phyloP scores from a whole-genome alignment of 2,329 filamentous ascomycete species.

The Colletotrichum sp. region DNA sequence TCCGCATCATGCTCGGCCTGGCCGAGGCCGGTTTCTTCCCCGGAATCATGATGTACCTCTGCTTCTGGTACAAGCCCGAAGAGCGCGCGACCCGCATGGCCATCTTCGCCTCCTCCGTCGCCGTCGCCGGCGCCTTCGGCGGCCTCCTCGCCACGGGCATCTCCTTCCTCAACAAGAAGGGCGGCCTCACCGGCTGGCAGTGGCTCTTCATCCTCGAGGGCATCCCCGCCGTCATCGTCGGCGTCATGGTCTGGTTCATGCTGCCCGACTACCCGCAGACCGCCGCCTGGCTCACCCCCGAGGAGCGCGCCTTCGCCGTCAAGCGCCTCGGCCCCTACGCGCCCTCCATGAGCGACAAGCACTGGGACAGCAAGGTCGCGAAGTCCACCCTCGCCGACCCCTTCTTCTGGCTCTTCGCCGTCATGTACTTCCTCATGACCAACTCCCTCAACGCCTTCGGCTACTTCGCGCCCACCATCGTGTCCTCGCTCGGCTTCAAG shows the following conservation, averaged over 20 bases:
- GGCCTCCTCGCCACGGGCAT: conserved; percentile 61
- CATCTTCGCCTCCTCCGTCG: conserved; percentile 63
- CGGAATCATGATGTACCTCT: conserved; percentile 61
- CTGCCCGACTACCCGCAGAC: conserved; percentile 39
- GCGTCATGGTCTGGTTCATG: conserved; percentile 34
- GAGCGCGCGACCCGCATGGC: conserved; percentile 64
- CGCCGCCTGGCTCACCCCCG: conserved; percentile 33
- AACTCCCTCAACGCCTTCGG: conserved; percentile 39
- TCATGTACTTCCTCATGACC: conserved; percentile 34
- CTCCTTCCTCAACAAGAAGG: conserved; percentile 48
- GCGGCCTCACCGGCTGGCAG: conserved; percentile 59
- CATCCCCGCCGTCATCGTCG: conserved; percentile 32
- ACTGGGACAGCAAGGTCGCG: conserved; percentile 35
- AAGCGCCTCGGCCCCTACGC: conserved; percentile 38
- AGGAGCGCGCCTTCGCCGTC: conserved; percentile 37
- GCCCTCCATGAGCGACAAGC: conserved; percentile 37
- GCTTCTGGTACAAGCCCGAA: conserved; percentile 67
- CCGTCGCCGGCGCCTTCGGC: conserved; percentile 64
- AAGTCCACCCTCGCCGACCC: conserved; percentile 34
- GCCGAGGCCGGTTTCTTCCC: conserved; percentile 59
- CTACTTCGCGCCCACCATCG: conserved; percentile 40
- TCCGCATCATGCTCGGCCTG: conserved; percentile 55
- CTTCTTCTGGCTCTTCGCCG: conserved; percentile 37
- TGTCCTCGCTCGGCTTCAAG: conserved; percentile 37
- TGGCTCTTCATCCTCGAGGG: conserved; percentile 68